A percentile compares a stretch with the other conserved stretches of the same genome.
Evolutionary conservation across 352 stramenopile species (phyloP).

Genomic region (Phytophthora fragariae): DNA sequence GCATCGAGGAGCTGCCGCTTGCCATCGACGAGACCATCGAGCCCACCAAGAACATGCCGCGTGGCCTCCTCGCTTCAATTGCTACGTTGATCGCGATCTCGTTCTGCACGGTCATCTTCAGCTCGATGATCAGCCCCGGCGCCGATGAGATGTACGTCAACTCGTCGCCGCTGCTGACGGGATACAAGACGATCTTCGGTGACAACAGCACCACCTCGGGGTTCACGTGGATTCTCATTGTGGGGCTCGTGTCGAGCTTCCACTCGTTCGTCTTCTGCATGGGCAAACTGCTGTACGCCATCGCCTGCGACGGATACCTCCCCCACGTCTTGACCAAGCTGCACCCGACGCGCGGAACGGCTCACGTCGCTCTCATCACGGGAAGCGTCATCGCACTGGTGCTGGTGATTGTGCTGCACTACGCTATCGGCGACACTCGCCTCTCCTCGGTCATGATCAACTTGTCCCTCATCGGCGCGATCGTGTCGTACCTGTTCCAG

Average conservation of each 20-base stretch:
- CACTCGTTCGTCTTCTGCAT: constrained; percentile 80
- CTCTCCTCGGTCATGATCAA: constrained; percentile 71
- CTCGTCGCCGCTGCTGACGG: constrained; percentile 52
- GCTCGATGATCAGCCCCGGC: constrained; percentile 59
- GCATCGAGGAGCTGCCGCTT: constrained; percentile 51
- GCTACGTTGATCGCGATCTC: constrained; percentile 50
- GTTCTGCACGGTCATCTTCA: constrained; percentile 64
- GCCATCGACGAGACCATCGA: constrained; percentile 69
- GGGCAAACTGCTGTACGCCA: constrained; percentile 62
- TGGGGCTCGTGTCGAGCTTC: constrained; percentile 62
- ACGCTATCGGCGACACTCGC: constrained; percentile 56
- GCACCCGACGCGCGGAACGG: constrained; percentile 49
- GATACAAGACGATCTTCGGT: constrained; percentile 67
- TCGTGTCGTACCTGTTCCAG: constrained; percentile 70
- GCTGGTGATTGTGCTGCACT: constrained; percentile 55
- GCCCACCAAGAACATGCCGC: constrained; percentile 63
- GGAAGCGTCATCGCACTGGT: constrained; percentile 49
- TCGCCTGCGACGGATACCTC: constrained; percentile 64
- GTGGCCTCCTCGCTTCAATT: constrained; percentile 56
- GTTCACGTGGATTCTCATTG: constrained; percentile 66
- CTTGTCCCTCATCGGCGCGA: constrained; percentile 59
- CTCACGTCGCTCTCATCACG: constrained; percentile 51
- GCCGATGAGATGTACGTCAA: constrained; percentile 48
- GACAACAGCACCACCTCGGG: constrained; percentile 64
- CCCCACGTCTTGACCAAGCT: no score